These are phyloP conservation scores for Barnettozyma vustinii DNA, from an alignment of 805 yeast species.

Conservation along the genomic window DNA sequence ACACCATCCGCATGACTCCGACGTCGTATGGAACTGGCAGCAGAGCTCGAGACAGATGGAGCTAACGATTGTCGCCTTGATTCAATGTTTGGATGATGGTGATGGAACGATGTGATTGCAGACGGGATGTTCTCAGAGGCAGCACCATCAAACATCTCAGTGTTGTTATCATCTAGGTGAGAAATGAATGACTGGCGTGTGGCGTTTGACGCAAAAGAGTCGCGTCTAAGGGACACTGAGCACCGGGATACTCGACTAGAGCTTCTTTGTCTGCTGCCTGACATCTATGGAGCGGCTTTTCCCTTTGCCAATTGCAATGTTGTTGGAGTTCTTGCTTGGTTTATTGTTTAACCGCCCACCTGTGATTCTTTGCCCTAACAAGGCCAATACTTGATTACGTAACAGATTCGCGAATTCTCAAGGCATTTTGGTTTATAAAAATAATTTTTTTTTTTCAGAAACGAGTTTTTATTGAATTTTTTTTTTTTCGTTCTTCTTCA, in stretches of 20 bases:
- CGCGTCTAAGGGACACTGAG: slow-evolving; percentile 28
- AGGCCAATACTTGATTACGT: background rate
- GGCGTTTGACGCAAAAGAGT: slow-evolving; percentile 27
- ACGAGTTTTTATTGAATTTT: background rate
- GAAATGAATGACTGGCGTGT: slow-evolving; percentile 6
- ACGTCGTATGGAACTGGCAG: slow-evolving; percentile 25
- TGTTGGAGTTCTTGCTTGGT: background rate
- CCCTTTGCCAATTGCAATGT: background rate
- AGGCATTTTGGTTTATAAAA: no score
- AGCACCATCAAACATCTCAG: slow-evolving; percentile 75
- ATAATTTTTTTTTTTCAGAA: background rate
- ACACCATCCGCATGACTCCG: slow-evolving; percentile 21
- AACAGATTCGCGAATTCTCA: background rate
- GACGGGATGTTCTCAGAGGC: slow-evolving; percentile 73
- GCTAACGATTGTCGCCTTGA: slow-evolving; percentile 11
- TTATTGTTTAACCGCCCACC: background rate
- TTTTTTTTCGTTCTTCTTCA: background rate
- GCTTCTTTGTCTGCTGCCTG: slow-evolving; percentile 9
- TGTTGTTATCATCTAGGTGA: slow-evolving; percentile 50
- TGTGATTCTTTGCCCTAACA: slow-evolving; percentile 1
- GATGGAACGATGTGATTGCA: slow-evolving; percentile 72
- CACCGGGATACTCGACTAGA: slow-evolving; percentile 14
- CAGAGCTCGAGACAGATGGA: slow-evolving; percentile 18
- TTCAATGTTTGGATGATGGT: slow-evolving; percentile 49
- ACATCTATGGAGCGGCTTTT: background rate